phyloP scores from a whole-genome alignment of 768 basidiomycete species.

The Boletus rufocinnamomeus region DNA sequence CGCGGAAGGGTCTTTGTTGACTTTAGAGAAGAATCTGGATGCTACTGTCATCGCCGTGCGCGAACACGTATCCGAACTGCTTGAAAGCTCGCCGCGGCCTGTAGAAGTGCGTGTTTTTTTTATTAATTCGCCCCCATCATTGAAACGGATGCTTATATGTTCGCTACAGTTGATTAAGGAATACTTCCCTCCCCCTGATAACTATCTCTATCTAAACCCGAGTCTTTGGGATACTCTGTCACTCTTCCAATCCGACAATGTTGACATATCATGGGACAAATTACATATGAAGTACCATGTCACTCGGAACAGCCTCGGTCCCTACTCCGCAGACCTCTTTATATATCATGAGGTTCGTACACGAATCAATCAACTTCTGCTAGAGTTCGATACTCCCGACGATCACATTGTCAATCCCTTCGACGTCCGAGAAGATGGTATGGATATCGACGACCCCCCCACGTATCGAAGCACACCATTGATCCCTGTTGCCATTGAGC shows the following conservation, averaged over 20 bases:
- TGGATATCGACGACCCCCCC: slow-evolving; percentile 33
- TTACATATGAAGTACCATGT: slow-evolving; percentile 63
- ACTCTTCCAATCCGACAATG: slow-evolving; percentile 36
- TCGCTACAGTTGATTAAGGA: slow-evolving; percentile 53
- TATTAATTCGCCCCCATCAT: not conserved
- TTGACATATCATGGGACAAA: slow-evolving; percentile 57
- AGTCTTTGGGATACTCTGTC: slow-evolving; percentile 56
- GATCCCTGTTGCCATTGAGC: slow-evolving; percentile 46
- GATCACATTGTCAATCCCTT: slow-evolving; percentile 22
- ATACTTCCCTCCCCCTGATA: slow-evolving; percentile 53
- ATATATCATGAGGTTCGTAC: slow-evolving; percentile 61
- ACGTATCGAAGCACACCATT: slow-evolving; percentile 13
- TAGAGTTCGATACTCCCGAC: slow-evolving; percentile 27
- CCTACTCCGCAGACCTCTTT: slow-evolving; percentile 74
- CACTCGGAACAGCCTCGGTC: slow-evolving; percentile 65
- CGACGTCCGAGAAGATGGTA: slow-evolving; percentile 20
- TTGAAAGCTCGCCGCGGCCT: slow-evolving; percentile 61
- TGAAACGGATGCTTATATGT: slow-evolving; percentile 3
- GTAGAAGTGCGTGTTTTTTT: slow-evolving; percentile 51
- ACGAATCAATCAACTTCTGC: slow-evolving; percentile 44
- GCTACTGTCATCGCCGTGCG: slow-evolving; percentile 76
- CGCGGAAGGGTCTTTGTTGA: slow-evolving; percentile 58
- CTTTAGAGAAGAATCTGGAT: slow-evolving; percentile 70
- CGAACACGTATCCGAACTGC: slow-evolving; percentile 66
- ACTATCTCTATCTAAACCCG: slow-evolving; percentile 59